Evolutionary conservation across 352 stramenopile species (phyloP).

Genomic region (Peronospora belbahrii): DNA sequence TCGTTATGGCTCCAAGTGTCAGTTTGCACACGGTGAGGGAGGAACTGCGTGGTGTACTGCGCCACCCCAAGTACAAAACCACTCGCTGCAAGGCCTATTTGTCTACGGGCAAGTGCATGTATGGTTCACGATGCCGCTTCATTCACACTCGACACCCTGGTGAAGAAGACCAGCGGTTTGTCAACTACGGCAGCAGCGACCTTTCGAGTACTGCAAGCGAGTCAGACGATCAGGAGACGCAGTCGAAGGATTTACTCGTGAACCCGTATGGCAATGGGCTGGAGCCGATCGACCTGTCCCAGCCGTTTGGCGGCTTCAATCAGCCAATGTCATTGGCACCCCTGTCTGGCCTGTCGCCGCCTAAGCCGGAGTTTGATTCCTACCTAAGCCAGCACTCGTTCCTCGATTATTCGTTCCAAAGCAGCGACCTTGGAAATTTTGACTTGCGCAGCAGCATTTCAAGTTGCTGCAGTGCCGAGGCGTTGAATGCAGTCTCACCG

Average conservation of each 20-base stretch:
- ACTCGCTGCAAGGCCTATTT: conserved; percentile 86
- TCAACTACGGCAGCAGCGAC: conserved; percentile 28
- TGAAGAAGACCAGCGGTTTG: conserved; percentile 33
- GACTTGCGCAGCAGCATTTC: conserved; percentile 16
- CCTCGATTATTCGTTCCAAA: conserved; percentile 33
- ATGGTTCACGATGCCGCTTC: conserved; percentile 83
- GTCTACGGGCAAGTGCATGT: conserved; percentile 80
- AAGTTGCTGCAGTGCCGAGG: conserved; percentile 25
- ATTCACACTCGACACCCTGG: conserved; percentile 49
- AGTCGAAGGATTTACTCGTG: conserved; percentile 46
- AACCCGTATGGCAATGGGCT: conserved; percentile 59
- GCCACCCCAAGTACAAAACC: conserved; percentile 89
- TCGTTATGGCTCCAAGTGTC: conserved; percentile 84
- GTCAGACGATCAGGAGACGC: conserved; percentile 50
- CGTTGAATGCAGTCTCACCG: conserved; percentile 33
- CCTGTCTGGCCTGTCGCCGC: conserved; percentile 23
- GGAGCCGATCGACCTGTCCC: conserved; percentile 52
- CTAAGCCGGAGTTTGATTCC: conserved; percentile 30
- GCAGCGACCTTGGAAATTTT: conserved; percentile 26
- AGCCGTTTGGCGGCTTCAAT: conserved; percentile 68
- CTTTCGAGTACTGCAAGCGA: conserved; percentile 58
- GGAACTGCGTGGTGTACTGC: conserved; percentile 77
- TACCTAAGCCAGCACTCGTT: conserved; percentile 48
- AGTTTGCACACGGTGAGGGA: conserved; percentile 85
- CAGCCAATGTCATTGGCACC: conserved; percentile 53